Conservation (phyloP, 2,329 filamentous ascomycete genomes). For the Decorospora gaudefroyi region DNA sequence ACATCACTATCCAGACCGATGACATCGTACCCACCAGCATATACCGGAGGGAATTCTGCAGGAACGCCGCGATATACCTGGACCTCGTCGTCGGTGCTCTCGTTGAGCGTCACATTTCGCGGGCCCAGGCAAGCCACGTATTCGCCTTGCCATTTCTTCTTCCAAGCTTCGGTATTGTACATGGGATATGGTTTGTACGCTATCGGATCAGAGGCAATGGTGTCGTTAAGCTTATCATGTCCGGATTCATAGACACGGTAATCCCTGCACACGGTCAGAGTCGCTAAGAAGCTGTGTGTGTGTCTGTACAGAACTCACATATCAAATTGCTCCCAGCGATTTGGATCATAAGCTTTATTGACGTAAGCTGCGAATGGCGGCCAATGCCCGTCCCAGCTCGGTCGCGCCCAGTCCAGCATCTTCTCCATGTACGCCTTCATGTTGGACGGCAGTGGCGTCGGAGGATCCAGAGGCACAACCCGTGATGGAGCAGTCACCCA, state of each 20-base stretch:
- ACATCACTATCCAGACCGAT: conserved; percentile 56
- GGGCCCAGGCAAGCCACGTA: conserved; percentile 70
- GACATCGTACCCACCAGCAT: conserved; percentile 47
- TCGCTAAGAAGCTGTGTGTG: neutral
- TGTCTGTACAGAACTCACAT: conserved; percentile 27
- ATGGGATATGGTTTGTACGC: conserved; percentile 72
- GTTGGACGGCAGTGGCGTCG: conserved; percentile 26
- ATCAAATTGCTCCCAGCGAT: conserved; percentile 54
- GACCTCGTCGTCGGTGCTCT: conserved; percentile 63
- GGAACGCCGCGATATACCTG: conserved; percentile 65
- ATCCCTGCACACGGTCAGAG: conserved; percentile 35
- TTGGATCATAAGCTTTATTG: conserved; percentile 53
- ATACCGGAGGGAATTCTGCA: conserved; percentile 45
- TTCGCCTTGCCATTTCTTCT: conserved; percentile 58
- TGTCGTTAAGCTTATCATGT: conserved; percentile 37
- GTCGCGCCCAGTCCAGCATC: conserved; percentile 51
- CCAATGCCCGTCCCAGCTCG: conserved; percentile 49
- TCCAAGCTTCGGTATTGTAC: conserved; percentile 68
- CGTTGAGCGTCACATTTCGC: conserved; percentile 56
- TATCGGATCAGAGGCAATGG: conserved; percentile 50
- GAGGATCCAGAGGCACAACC: conserved; percentile 20
- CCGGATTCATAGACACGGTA: conserved; percentile 47
- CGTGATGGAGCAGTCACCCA: conserved; percentile 32
- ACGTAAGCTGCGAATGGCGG: conserved; percentile 52
- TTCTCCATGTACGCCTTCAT: conserved; percentile 48